A percentile compares a stretch with the other conserved stretches of the same genome.
phyloP scores from a whole-genome alignment of 1,139 yeast species.

The Candida sanyaensis region DNA sequence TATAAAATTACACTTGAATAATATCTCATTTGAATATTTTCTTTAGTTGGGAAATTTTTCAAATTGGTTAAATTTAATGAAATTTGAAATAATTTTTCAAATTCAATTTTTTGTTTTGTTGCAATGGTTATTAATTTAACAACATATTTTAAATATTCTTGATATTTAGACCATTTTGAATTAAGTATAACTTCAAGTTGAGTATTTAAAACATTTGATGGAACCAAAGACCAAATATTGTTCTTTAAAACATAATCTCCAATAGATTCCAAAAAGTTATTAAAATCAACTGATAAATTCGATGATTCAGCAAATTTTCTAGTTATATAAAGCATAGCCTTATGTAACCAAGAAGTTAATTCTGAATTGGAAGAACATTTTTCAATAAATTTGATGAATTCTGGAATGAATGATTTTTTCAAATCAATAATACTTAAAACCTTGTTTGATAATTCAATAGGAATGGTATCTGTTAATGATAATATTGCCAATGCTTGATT shows the following conservation, averaged over 20 bases:
- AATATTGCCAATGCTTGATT: slow-evolving; percentile 13
- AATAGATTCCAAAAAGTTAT: slow-evolving; percentile 23
- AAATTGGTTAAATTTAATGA: slow-evolving; percentile 54
- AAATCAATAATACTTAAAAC: slow-evolving; percentile 15
- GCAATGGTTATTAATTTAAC: slow-evolving; percentile 36
- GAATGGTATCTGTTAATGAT: neutral
- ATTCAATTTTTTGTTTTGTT: slow-evolving; percentile 40
- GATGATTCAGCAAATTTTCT: slow-evolving; percentile 59
- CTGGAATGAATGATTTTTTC: slow-evolving; percentile 25
- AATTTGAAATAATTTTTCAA: slow-evolving; percentile 62
- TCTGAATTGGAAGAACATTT: slow-evolving; percentile 3
- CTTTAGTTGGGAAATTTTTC: slow-evolving; percentile 22
- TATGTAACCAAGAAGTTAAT: slow-evolving; percentile 41
- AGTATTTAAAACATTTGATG: slow-evolving; percentile 55
- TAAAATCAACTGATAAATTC: slow-evolving; percentile 33
- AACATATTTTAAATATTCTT: slow-evolving; percentile 42
- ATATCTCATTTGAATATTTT: slow-evolving; percentile 30
- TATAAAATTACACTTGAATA: slow-evolving; percentile 46
- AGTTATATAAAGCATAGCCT: slow-evolving; percentile 60
- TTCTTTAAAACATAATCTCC: slow-evolving; percentile 17
- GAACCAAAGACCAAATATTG: slow-evolving; percentile 46
- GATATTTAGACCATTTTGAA: slow-evolving; percentile 45
- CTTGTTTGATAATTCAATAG: neutral
- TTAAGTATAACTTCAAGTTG: slow-evolving; percentile 66
- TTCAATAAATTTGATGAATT: slow-evolving; percentile 24